Evolutionary conservation across 306 rosid species (phyloP).

Genomic region (Prunus mume): DNA sequence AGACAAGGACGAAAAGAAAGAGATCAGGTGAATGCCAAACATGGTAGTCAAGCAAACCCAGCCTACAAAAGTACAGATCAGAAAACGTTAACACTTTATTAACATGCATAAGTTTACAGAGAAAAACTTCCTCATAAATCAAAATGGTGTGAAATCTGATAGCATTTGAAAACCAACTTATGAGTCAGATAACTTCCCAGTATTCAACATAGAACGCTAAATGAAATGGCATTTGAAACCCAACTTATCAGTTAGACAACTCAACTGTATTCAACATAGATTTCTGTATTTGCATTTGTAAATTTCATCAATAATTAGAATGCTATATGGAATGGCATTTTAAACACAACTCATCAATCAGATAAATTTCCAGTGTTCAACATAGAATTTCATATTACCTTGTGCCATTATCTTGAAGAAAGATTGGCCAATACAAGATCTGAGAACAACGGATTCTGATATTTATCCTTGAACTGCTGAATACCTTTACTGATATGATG

Average conservation of each 20-base stretch:
- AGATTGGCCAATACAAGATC: conserved; percentile 89
- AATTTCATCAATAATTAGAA: not conserved
- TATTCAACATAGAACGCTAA: not conserved
- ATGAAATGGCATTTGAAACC: conserved; percentile 21
- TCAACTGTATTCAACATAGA: not conserved
- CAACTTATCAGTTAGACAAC: conserved; percentile 14
- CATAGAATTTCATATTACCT: conserved; percentile 46
- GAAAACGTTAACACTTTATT: not conserved
- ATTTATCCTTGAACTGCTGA: conserved; percentile 59
- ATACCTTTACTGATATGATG: conserved; percentile 41
- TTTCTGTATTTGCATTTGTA: not conserved
- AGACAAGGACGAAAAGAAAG: not conserved
- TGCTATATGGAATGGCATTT: conserved; percentile 14
- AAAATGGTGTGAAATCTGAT: not conserved
- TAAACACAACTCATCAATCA: conserved; percentile 19
- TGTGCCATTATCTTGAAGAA: conserved; percentile 65
- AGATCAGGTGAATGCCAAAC: not conserved
- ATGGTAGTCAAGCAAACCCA: not conserved
- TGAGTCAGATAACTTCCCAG: too few species aligned
- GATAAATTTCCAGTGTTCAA: not conserved
- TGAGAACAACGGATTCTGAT: conserved; percentile 68
- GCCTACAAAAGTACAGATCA: not conserved
- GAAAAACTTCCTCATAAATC: not conserved
- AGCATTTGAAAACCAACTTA: too few species aligned
- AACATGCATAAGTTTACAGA: not conserved